Base-by-base conservation (phyloP, 2,329 filamentous ascomycete genomes). In the Stenocarpella maydis region DNA sequence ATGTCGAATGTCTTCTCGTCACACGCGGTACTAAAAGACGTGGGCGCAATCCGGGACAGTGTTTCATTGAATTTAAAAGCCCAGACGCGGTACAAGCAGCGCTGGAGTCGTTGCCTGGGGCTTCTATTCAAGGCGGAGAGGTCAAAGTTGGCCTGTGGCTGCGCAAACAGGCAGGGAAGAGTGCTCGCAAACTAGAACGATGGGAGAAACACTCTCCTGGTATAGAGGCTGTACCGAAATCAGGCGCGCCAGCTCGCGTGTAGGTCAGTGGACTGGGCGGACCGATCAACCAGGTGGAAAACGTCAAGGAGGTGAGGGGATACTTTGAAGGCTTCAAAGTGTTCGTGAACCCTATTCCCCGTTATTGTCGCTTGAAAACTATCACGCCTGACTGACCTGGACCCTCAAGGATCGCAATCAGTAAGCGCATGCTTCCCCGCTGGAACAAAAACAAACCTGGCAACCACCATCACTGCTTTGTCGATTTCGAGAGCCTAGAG, bases 21-120 rank as follows among this genome's bases (percentile, higher is more conserved):
- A 65, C 90, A 93, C 74, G 86, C 89, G 1, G 88, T 91, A 91
- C 87, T 37, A 87, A 86, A 49, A 84, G 90, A 53, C n/a, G n/a
- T n/a, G n/a, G n/a, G n/a, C n/a, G n/a, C n/a, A 93, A 93, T 76
- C 90, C 90, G 0, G 91, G 89, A 45, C 93, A 92, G 80, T 93
- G 60, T 39, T 61, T 71, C 45, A 45, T 68, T 14, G 60, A 71
- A 74, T 87, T 93, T 69, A 78, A 79, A 54, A 84, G 82, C 55
- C 83, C 83, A 54, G 86, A 87, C 34, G 82, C 87, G 37, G 90
- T 90, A 3, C 82, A 87, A 5, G 77, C 78, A 1, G 89, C 88
- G 1, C 87, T 92, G 76, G 75, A 78, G n/a, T 81, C 84, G 15
- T 80, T 93, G 52, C 82, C 87, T 67, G 86, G 85, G 21, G 82